These are phyloP conservation scores for Phoma sp. DNA, from an alignment of 2,329 filamentous ascomycete genomes.

Conservation along the genomic window DNA sequence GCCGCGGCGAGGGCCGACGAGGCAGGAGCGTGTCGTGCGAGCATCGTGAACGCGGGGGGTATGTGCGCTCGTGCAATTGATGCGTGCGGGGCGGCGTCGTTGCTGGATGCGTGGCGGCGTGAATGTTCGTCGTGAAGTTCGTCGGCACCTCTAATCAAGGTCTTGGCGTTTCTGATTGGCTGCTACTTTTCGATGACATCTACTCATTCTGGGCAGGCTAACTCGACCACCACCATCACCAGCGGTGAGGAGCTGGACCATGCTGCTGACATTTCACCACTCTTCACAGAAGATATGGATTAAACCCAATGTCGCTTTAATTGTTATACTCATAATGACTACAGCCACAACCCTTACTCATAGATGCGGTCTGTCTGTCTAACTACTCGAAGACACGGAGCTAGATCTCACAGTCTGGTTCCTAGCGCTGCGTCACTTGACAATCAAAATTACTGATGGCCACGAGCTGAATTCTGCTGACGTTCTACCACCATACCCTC, in stretches of 20 bases:
- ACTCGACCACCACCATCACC: constrained; percentile 10
- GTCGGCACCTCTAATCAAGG: constrained; percentile 17
- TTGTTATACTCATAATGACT: no score
- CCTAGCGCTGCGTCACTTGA: no score
- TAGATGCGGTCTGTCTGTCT: no score
- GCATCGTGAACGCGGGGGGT: constrained; percentile 45
- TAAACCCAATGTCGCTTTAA: no score
- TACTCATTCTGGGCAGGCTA: constrained; percentile 11
- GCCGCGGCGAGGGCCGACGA: constrained; percentile 50
- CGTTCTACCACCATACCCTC: no score
- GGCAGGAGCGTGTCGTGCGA: constrained; percentile 51
- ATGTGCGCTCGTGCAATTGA: constrained; percentile 48
- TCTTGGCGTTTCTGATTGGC: constrained; percentile 25
- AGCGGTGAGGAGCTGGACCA: neutral
- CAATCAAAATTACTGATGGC: no score
- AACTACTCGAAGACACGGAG: no score
- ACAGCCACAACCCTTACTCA: no score
- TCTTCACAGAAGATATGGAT: no score
- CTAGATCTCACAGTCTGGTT: no score
- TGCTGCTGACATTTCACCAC: neutral
- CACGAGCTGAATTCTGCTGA: no score
- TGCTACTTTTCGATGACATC: constrained; percentile 15
- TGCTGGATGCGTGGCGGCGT: constrained; percentile 38
- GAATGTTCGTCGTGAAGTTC: constrained; percentile 32
- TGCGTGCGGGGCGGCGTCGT: constrained; percentile 42